Base-by-base conservation (phyloP, 2,329 filamentous ascomycete genomes). In the Trichoderma gracile region DNA sequence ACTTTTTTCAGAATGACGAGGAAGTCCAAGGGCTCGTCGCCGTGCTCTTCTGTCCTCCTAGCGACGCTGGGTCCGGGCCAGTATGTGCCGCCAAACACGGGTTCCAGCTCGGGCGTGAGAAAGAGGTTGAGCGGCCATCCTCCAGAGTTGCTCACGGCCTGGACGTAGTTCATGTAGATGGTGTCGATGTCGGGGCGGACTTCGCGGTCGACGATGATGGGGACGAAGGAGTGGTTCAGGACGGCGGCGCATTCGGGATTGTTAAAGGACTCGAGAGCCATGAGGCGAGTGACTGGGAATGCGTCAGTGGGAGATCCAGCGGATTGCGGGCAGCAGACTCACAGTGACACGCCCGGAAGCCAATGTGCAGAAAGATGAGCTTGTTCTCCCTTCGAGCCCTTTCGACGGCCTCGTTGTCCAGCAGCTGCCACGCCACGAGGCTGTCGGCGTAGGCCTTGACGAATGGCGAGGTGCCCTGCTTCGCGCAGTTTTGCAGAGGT, bases 91-190 rank as follows among this genome's bases (percentile, higher is more conserved):
- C 95, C 95, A 77, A 97, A 98, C 10, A 99, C 90, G 0, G 95
- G 95, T 73, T 97, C 89, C 27, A 98, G 84, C 69, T 96, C 89
- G 0, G 95, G 93, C 0, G 95, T 99, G 33, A 98, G 84, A 74
- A 99, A 98, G n/a, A 97, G 89, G 73, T 97, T 98, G 66, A 98
- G 79, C 1, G 95, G 95, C 93, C 95, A 98, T 45, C 95, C 95
- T 10, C 93, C 94, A 1, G 86, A 89, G 21, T 91, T 93, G 65
- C 90, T 96, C 12, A 95, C 94, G 1, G 94, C 94, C 75, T 97
- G 93, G 46, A 97, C 89, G 76, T 97, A 99, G 79, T 97, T 97
- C 92, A 97, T 97, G 76, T 98, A 98, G 68, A 98, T 93, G 67
- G 91, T 88, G 73, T 99, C 95, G 68, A 98, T 87, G 73, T 98